Conservation (phyloP, 257 asterid genomes). For the Solanum megistacrolobum region DNA sequence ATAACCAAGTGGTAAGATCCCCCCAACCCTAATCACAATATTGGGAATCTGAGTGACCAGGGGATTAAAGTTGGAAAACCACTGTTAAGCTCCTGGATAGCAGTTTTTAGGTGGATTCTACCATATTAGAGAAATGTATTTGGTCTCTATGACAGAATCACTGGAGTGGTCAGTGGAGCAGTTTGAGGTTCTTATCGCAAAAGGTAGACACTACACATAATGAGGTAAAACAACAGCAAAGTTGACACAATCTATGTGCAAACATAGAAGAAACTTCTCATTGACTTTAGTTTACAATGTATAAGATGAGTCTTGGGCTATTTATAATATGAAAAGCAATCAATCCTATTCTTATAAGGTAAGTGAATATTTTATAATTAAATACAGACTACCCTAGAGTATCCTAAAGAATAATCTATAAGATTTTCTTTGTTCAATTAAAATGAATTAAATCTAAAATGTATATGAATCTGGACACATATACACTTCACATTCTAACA, state of each 20-base stretch:
- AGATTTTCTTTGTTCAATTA: not conserved
- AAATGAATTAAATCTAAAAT: not conserved
- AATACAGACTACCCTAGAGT: not conserved
- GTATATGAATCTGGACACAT: not conserved
- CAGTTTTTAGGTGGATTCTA: not conserved
- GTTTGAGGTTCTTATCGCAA: not conserved
- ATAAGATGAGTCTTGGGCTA: not conserved
- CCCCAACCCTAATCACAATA: not conserved
- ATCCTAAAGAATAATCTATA: not conserved
- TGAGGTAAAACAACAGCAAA: not conserved
- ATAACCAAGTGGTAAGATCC: not conserved
- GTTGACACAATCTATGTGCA: not conserved
- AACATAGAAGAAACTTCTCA: not conserved
- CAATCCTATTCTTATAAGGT: not conserved
- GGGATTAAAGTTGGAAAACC: not conserved
- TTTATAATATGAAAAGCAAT: not conserved
- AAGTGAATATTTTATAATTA: not conserved
- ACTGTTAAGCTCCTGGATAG: not conserved
- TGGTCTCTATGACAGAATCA: not conserved
- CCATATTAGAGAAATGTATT: not conserved
- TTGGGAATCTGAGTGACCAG: not conserved
- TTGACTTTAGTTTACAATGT: not conserved
- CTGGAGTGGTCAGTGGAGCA: not conserved
- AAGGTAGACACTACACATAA: not conserved
- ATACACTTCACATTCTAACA: not conserved